Percentiles rank a stretch among this genome's conserved stretches.
These are phyloP conservation scores for Haplosporangium sp. DNA, from an alignment of 371 early-diverging fungal species.

Conservation along the genomic window DNA sequence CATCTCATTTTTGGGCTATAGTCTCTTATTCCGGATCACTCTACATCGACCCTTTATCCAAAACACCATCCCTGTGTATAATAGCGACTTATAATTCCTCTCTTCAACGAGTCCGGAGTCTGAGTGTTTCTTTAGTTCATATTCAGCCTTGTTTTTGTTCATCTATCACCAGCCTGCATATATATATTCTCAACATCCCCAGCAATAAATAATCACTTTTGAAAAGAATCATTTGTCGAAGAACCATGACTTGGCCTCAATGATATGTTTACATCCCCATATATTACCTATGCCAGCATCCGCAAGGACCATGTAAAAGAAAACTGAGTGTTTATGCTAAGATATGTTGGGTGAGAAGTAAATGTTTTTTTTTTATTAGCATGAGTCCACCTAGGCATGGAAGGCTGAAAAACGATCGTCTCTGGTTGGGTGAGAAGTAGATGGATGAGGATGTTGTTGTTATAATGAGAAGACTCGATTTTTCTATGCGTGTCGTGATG, in stretches of 20 bases:
- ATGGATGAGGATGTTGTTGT: not conserved
- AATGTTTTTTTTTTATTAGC: not conserved
- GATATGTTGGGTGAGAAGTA: not conserved
- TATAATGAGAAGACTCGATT: too few relatives aligned
- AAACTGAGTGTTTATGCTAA: too few relatives aligned
- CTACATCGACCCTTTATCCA: not conserved
- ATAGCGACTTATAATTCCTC: conserved; percentile 29
- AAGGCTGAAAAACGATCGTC: too few relatives aligned
- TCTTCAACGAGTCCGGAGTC: not conserved
- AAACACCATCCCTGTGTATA: conserved; percentile 34
- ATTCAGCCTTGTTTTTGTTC: conserved; percentile 6
- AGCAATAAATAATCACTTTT: too few relatives aligned
- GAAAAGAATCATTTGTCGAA: too few relatives aligned
- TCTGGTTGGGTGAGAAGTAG: too few relatives aligned
- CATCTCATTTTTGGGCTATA: conserved; percentile 1
- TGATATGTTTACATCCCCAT: too few relatives aligned
- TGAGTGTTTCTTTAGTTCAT: conserved; percentile 2
- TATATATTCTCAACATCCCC: too few relatives aligned
- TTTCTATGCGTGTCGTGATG: not conserved
- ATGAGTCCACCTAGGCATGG: too few relatives aligned
- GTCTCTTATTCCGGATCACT: not conserved
- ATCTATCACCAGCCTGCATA: not conserved
- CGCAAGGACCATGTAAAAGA: too few relatives aligned
- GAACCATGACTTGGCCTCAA: too few relatives aligned
- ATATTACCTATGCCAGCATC: too few relatives aligned